Base-by-base conservation (phyloP, 257 asterid genomes). In the Gynochthodes officinalis region DNA sequence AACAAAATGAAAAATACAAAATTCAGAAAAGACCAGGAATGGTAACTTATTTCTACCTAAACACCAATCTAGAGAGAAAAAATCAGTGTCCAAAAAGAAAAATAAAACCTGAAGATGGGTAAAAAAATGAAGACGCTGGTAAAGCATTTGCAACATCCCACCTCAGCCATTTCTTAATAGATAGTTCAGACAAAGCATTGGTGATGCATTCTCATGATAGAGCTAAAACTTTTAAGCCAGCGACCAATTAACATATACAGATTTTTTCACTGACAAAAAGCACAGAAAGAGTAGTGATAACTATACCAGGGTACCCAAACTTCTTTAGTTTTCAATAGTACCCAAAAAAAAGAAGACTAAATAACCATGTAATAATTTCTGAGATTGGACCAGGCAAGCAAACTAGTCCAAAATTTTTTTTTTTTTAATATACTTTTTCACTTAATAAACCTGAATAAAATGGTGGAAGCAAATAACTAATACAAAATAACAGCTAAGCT, bases 21-120 rank as follows among this genome's bases (percentile, higher is more conserved):
- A 68, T 49, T 52, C 73, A 68, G 33, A 33, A 8, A 49, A 68
- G 46, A 50, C 62, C 28, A 48, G n/a, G 32, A 32, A 69, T 2
- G 15, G 27, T n/a, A 55, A 37, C 48, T 21, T 46, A 59, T 68
- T 33, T 10, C n/a, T 54, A 2, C 48, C 35, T 19, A 59, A 12
- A 28, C 10, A 28, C 14, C 30, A 32, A 5, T 27, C 33, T 25
- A 15, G n/a, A 30, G n/a, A 59, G 40, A 59, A 59, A 27, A 4
- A 4, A 28, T 30, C 30, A 7, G 21, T 18, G n/a, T n/a, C n/a
- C 59, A 13, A 46, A 16, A 55, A 35, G 39, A 35, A n/a, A 23
- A 35, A 69, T 14, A 18, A 18, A 68, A 48, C 50, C 19, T 40
- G 27, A 14, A 27, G 14, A 7, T 5, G 12, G 9, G 9, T 12